Evolutionary conservation across 2,329 filamentous ascomycete genomes (phyloP), one percentile per base, ranked within the genome.

Genomic region (Fusarium sp.): DNA sequence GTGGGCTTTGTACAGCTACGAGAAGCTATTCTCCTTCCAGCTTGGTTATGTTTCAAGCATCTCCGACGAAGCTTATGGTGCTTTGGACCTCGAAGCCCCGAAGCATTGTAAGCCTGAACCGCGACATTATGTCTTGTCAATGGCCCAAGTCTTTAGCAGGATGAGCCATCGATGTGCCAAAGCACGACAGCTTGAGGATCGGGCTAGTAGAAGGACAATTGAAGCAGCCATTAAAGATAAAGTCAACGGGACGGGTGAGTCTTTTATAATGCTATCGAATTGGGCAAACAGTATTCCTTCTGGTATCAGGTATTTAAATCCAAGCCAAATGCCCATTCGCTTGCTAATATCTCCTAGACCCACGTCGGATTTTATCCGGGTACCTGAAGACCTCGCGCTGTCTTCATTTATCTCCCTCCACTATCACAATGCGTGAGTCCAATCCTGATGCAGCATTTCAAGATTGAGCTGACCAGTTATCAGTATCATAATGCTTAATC

Each of bases 271-370:
- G 47, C 1, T 62, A 4, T 46, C 58, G 0, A 26, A 47, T 0
- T 62, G 58, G 58, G 48, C 44, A 0, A 62, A 55, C 1, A 19
- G 47, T 20, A 14, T 62, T 0, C 56, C 58, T 1, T 2, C 47
- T 0, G 22, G 24, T 3, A 22, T 62, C 7, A 46, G 58, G 58
- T 60, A 22, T 0, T 3, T 1, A 0, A 1, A 5, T 0, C 3
- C 3, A 2, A 0, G 0, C 1, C 6, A 10, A 15, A 0, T 1
- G 0, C 3, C 13, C 2, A 0, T 2, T 11, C 3, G 3, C 3
- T 6, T 13, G 9, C 26, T 61, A 7, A 61, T 0, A 4, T 0
- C 0, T 17, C 0, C 2, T 1, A 61, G 58, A 6, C 58, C 58
- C 0, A 62, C 56, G 0, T 62, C 58, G 0, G 58, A 62, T 0